phyloP scores from a whole-genome alignment of 169 alveolate species.

The Pseudocohnilembus persalinus region DNA sequence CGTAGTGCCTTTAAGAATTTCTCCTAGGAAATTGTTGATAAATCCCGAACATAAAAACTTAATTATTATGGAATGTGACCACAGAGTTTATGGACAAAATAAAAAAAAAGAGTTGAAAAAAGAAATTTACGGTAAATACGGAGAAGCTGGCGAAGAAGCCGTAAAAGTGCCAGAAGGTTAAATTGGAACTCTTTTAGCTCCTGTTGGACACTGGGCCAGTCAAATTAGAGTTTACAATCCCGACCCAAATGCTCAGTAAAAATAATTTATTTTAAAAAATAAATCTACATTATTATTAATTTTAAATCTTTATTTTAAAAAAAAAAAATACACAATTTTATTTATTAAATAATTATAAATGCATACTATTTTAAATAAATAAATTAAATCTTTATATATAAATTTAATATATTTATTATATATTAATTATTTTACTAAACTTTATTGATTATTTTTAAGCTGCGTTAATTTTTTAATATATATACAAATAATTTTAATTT shows the following conservation, averaged over 20 bases:
- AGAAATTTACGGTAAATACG: slow-evolving; percentile 37
- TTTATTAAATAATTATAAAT: no score
- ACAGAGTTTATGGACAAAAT: slow-evolving; percentile 35
- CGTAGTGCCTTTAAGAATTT: slow-evolving; percentile 86
- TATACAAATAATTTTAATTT: no score
- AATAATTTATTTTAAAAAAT: no score
- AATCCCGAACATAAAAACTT: slow-evolving; percentile 43
- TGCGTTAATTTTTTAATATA: no score
- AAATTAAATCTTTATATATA: no score
- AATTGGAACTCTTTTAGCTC: slow-evolving; percentile 49
- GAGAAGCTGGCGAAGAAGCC: slow-evolving; percentile 10
- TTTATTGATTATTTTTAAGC: no score
- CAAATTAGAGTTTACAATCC: slow-evolving; percentile 71
- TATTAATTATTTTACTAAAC: no score
- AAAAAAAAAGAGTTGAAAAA: slow-evolving; percentile 37
- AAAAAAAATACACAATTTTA: no score
- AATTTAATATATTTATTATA: no score
- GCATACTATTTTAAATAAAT: no score
- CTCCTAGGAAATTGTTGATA: slow-evolving; percentile 91
- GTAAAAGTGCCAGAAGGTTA: slow-evolving; percentile 1
- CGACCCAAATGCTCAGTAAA: neutral
- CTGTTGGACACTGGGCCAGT: slow-evolving; percentile 61
- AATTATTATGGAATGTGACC: slow-evolving; percentile 72
- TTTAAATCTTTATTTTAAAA: no score
- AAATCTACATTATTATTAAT: no score